Conservation (phyloP, 2,329 filamentous ascomycete species). For the Cladorrhinum sp. region DNA sequence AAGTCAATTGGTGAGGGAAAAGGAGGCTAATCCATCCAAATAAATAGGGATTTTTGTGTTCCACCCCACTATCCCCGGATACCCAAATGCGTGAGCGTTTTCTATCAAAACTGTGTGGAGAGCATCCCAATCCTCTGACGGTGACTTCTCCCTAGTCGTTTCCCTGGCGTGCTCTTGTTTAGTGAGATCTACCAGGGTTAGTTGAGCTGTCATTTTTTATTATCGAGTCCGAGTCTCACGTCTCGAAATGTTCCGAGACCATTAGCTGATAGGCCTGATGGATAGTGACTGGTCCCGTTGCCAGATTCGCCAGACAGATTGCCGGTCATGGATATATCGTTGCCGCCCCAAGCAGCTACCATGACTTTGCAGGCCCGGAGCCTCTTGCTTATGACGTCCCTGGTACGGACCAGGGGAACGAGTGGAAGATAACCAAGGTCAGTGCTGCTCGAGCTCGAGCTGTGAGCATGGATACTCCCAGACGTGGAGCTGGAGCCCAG, state of each 20-base stretch:
- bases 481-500: neutral
- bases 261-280: neutral
- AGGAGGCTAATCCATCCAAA: neutral
- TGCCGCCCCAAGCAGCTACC: slow-evolving; percentile 84
- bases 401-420: slow-evolving; percentile 84
- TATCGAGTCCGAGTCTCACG: neutral
- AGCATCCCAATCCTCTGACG: slow-evolving; percentile 10
- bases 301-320: slow-evolving; percentile 86
- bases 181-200: slow-evolving; percentile 94
- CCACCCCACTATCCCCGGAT: slow-evolving; percentile 79
- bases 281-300: slow-evolving; percentile 82
- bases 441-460: slow-evolving; percentile 4
- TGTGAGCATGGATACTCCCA: slow-evolving; percentile 4
- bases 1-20: slow-evolving; percentile 14
- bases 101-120: neutral
- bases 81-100: slow-evolving; percentile 70
- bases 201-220: slow-evolving; percentile 6
- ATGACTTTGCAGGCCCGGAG: slow-evolving; percentile 86
- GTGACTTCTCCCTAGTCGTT: slow-evolving; percentile 45
- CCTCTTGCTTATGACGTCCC: slow-evolving; percentile 80
- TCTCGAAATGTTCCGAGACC: neutral
- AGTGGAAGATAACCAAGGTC: slow-evolving; percentile 79
- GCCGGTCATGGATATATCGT: slow-evolving; percentile 92
- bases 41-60: slow-evolving; percentile 78
- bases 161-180: slow-evolving; percentile 84